Percentiles rank a stretch among this genome's conserved stretches.
Evolutionary conservation across 306 rosid genomes (phyloP).

Genomic region (Oxytropis ochrocephala): DNA sequence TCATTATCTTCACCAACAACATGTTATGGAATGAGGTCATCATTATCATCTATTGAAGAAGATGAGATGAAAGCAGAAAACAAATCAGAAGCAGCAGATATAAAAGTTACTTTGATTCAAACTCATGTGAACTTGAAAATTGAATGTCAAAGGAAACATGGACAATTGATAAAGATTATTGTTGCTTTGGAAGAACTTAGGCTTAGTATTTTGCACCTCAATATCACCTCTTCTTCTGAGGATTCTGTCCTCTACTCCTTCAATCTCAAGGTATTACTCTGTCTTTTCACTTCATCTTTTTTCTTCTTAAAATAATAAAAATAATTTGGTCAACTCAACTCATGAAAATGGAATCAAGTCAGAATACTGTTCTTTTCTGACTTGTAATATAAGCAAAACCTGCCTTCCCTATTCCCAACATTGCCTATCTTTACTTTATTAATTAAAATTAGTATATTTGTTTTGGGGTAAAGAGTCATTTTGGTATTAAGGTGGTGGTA

Average conservation of each 20-base stretch:
- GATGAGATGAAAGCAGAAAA: constrained; percentile 55
- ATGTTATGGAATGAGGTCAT: constrained; percentile 29
- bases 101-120: constrained; percentile 75
- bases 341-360: constrained; percentile 32
- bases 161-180: constrained; percentile 65
- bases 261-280: constrained; percentile 83
- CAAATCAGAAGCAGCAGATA: constrained; percentile 61
- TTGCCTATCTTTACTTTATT: background rate
- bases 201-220: constrained; percentile 77
- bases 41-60: constrained; percentile 23
- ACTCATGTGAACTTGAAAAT: constrained; percentile 89
- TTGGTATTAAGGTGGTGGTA: no score
- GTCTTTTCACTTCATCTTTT: background rate
- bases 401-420: constrained; percentile 28
- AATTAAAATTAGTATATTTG: no score
- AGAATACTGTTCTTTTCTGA: constrained; percentile 38
- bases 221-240: constrained; percentile 61
- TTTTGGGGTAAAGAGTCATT: no score
- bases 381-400: constrained; percentile 41
- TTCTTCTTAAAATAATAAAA: background rate
- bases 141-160: constrained; percentile 48
- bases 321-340: constrained; percentile 38
- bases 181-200: constrained; percentile 76
- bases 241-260: constrained; percentile 66
- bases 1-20: constrained; percentile 12